Evolutionary conservation across 345 rosid species (phyloP).

Genomic region (Hibiscus tridactylites): DNA sequence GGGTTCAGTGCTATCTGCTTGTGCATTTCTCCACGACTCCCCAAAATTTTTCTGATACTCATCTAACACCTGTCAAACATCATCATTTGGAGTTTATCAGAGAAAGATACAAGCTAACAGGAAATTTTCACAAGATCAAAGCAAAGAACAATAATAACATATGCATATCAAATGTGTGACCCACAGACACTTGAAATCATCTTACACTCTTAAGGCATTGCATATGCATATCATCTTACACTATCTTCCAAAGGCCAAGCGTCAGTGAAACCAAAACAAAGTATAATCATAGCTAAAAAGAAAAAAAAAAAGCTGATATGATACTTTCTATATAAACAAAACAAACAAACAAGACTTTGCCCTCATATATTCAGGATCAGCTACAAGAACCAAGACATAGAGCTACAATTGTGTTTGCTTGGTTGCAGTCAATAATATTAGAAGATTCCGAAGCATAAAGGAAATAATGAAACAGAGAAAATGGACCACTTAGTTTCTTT

Average conservation of each 20-base stretch:
- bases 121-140: not conserved
- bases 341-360: not conserved
- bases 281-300: not conserved
- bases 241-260: not conserved
- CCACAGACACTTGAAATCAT: not conserved
- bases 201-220: not conserved
- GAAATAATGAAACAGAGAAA: not conserved
- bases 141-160: not conserved
- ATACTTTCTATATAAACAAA: not conserved
- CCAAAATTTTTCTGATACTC: conserved; percentile 92
- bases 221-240: not conserved
- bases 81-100: not conserved
- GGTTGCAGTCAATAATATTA: not conserved
- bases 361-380: not conserved
- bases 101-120: not conserved
- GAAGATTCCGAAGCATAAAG: not conserved
- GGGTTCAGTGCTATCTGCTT: conserved; percentile 49
- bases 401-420: not conserved
- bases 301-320: not conserved
- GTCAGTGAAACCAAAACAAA: not conserved
- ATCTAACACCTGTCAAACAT: conserved; percentile 56
- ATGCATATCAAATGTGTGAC: not conserved
- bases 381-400: not conserved
- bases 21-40: conserved; percentile 70
- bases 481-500: not conserved